Base-by-base conservation (phyloP, 805 yeast genomes). In the Helenozyma rhizophorensis region DNA sequence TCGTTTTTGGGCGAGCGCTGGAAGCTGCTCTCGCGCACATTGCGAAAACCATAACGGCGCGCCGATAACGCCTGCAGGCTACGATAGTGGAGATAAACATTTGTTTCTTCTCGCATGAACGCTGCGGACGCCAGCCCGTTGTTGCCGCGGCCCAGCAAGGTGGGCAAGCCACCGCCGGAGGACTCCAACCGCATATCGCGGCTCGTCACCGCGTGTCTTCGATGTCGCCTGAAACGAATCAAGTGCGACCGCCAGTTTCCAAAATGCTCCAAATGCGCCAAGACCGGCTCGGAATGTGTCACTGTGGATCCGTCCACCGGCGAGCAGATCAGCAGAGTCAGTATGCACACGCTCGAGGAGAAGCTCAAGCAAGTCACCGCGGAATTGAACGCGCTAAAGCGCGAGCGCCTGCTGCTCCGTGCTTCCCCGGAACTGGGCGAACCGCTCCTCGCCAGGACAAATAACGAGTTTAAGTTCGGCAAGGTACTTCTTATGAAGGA, bases 181-280 rank as follows among this genome's bases (percentile, higher is more conserved):
- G 4, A 7, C 8, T 10, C 10, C 8, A 14, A 15, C 16, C 28
- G 39, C 12, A 31, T 40, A 12, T 18, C 34, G 9, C 23, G 49
- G 13, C 29, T 37, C 11, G 42, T 45, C 15, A 43, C 48, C 6
- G 48, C 45, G 21, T 47, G 51, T 16, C 21, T 27, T 23, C 28
- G 45, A 9, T 45, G 51, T 25, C 34, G 51, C 16, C 25, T 26
- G 19, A 33, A 33, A 24, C 33, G 41, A 17, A 32, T 46, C 24
- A 42, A 34, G 27, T 45, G 50, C 32, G 50, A 46, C 30, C 37
- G 34, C 29, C 21, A 25, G 19, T 30, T 44, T 10, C 50, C 50
- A 11, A 32, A 33, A n/a, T 46, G 50, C 28, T 27, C 40, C 10
- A 43, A 38, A 22, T 47, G 51, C 25, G 31, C 19, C 16, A 45